phyloP scores from a whole-genome alignment of 306 rosid genomes.

The Citrullus colocynthis region DNA sequence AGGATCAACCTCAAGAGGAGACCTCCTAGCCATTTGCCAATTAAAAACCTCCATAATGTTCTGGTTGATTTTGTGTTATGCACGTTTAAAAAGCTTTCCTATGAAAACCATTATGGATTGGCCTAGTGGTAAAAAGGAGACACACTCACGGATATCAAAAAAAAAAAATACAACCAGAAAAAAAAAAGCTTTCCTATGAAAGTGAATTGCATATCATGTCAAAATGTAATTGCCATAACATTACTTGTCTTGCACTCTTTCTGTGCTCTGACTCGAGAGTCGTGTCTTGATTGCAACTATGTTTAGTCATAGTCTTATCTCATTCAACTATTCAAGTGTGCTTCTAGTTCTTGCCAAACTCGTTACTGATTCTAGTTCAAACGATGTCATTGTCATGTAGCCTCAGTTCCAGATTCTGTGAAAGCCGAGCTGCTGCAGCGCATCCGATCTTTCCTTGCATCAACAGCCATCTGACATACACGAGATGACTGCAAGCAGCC shows the following conservation, averaged over 20 bases:
- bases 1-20: not conserved
- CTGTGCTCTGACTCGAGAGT: not conserved
- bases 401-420: conserved; percentile 70
- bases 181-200: not conserved
- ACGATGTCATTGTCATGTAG: conserved; percentile 21
- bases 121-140: too few relatives aligned
- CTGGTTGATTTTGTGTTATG: not conserved
- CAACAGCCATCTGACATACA: conserved; percentile 40
- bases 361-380: not conserved
- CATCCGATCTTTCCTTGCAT: conserved; percentile 53
- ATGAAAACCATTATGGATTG: not conserved
- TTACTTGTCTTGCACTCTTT: not conserved
- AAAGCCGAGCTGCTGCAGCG: conserved; percentile 83
- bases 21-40: not conserved
- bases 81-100: not conserved
- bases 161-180: too few relatives aligned
- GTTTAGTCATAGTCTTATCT: not conserved
- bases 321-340: not conserved
- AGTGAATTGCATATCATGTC: not conserved
- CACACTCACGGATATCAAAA: too few relatives aligned
- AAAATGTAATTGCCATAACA: not conserved
- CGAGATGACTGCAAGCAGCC: not conserved
- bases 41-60: not conserved
- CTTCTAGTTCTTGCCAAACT: not conserved
- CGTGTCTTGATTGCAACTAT: not conserved